These are phyloP conservation scores for Tulasnella sp. DNA, from an alignment of 768 basidiomycete species.

Conservation along the genomic window DNA sequence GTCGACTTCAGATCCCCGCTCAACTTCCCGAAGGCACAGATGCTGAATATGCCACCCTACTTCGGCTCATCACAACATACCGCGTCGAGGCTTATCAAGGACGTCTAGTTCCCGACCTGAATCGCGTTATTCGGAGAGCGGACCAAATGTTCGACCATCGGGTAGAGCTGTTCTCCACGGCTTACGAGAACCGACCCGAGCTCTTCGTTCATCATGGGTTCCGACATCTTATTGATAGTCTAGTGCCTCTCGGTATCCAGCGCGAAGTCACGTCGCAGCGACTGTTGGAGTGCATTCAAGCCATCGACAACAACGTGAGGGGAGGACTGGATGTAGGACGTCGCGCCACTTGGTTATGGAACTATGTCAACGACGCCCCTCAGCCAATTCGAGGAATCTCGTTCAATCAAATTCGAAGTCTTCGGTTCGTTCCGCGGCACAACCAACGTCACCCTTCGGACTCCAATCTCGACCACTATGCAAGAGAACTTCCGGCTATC, in stretches of 20 bases:
- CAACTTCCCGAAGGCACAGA: background rate
- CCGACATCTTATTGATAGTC: background rate
- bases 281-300: background rate
- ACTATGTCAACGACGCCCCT: slow-evolving; percentile 2
- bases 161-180: background rate
- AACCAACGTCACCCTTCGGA: background rate
- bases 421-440: background rate
- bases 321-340: background rate
- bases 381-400: background rate
- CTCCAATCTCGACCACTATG: slow-evolving; percentile 5
- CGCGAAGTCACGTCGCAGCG: background rate
- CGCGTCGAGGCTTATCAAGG: background rate
- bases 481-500: background rate
- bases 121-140: background rate
- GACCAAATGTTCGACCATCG: slow-evolving; percentile 3
- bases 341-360: background rate
- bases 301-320: background rate
- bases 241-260: background rate
- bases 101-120: slow-evolving; percentile 9
- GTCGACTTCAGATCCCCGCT: background rate
- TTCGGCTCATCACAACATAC: background rate
- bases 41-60: background rate
- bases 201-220: slow-evolving; percentile 6
- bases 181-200: background rate
- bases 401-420: background rate